Conservation (phyloP, 331 rosid genomes). For the Ulmus americana region DNA sequence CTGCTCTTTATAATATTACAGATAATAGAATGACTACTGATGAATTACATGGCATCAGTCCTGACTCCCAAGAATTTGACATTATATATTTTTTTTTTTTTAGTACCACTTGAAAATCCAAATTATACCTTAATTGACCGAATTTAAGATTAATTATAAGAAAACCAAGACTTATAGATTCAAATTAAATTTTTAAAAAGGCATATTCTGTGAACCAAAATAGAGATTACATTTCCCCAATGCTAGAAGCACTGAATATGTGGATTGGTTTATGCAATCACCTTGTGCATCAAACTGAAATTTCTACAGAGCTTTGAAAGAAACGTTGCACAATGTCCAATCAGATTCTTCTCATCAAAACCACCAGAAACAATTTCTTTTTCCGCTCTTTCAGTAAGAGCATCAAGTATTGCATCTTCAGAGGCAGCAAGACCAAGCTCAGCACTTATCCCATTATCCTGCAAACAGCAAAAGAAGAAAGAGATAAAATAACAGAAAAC, state of each 20-base stretch:
- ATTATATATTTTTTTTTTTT: neutral
- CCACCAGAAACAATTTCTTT: conserved; percentile 76
- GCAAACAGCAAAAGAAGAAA: conserved; percentile 23
- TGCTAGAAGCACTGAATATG: neutral
- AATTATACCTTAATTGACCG: neutral
- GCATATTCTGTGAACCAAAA: conserved; percentile 5
- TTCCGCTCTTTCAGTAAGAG: conserved; percentile 75
- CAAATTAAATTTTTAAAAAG: neutral
- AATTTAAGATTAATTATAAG: neutral
- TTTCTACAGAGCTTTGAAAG: conserved; percentile 83
- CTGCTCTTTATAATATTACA: neutral
- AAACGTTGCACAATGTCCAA: conserved; percentile 71
- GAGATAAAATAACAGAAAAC: neutral
- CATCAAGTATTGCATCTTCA: conserved; percentile 86
- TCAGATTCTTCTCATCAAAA: conserved; percentile 57
- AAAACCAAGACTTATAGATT: neutral
- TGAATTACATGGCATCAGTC: conserved; percentile 11
- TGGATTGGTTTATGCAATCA: conserved; percentile 21
- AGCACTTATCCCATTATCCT: conserved; percentile 70
- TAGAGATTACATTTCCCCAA: neutral
- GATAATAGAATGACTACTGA: neutral
- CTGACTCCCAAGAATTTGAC: neutral
- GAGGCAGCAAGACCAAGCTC: conserved; percentile 93
- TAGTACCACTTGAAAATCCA: neutral
- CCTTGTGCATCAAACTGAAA: conserved; percentile 83